These are phyloP conservation scores for Phycomyces nitens DNA, from an alignment of 192 early-diverging fungal species.

Conservation along the genomic window DNA sequence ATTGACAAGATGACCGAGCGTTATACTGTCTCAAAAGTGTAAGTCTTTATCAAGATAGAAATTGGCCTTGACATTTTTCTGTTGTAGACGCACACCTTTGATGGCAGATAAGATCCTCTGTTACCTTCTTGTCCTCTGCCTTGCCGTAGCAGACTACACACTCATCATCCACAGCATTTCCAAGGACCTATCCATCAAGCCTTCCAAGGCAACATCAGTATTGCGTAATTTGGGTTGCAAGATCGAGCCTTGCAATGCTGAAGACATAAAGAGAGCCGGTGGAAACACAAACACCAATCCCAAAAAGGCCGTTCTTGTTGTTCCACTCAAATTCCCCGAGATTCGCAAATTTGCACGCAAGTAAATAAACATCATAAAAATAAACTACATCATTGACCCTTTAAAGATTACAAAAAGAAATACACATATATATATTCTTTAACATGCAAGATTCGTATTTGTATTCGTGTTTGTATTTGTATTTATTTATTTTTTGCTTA, in stretches of 20 bases:
- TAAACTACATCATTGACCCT: no score
- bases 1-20: conserved; percentile 55
- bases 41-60: no score
- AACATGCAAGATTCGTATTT: no score
- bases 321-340: conserved; percentile 33
- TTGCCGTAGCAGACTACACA: conserved; percentile 71
- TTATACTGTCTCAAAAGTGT: conserved; percentile 61
- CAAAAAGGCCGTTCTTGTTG: conserved; percentile 29
- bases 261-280: conserved; percentile 15
- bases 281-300: background rate
- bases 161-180: conserved; percentile 60
- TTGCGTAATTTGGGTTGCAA: conserved; percentile 48
- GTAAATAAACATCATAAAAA: background rate
- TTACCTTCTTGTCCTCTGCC: conserved; percentile 68
- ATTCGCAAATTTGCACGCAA: conserved; percentile 18
- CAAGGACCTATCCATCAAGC: conserved; percentile 58
- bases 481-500: no score
- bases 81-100: conserved; percentile 48
- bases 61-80: conserved; percentile 5
- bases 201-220: conserved; percentile 37
- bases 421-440: no score
- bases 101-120: conserved; percentile 73
- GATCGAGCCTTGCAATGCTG: conserved; percentile 35
- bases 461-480: no score
- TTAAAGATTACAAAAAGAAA: no score